A percentile compares a stretch with the other conserved stretches of the same genome.
These are phyloP conservation scores for Ilyonectria destructans DNA, from an alignment of 2,329 filamentous ascomycete species.

Conservation along the genomic window DNA sequence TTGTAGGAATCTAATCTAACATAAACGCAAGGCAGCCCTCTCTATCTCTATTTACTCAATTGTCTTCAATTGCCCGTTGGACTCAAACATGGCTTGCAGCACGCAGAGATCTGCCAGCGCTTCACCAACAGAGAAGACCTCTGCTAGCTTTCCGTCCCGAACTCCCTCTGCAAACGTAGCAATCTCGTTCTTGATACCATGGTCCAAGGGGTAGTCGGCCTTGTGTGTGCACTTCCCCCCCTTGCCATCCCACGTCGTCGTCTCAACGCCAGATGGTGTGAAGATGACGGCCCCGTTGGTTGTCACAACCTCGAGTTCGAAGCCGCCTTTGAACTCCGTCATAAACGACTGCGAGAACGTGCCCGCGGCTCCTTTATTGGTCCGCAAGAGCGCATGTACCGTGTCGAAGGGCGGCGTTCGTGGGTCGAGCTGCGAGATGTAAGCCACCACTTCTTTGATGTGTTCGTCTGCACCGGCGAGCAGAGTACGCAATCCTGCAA, in stretches of 20 bases:
- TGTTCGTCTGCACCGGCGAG: background rate
- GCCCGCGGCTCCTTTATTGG: background rate
- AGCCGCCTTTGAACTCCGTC: background rate
- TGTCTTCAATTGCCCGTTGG: background rate
- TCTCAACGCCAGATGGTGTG: background rate
- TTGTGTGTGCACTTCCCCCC: background rate
- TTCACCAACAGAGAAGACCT: background rate
- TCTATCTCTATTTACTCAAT: background rate
- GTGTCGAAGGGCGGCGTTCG: background rate
- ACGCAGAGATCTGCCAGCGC: background rate
- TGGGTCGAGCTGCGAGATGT: background rate
- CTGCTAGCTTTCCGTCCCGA: background rate
- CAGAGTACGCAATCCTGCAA: background rate
- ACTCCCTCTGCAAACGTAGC: background rate
- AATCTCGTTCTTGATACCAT: background rate
- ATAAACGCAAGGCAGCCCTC: no score
- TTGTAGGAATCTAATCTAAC: no score
- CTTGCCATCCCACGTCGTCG: background rate
- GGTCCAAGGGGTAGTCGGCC: background rate
- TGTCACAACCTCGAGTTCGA: background rate
- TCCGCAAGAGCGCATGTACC: background rate
- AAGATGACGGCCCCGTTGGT: background rate
- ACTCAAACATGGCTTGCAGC: background rate
- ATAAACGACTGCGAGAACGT: background rate
- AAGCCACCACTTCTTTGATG: background rate